phyloP scores from a whole-genome alignment of 2,329 filamentous ascomycete species.

The Plenodomus tracheiphilus region DNA sequence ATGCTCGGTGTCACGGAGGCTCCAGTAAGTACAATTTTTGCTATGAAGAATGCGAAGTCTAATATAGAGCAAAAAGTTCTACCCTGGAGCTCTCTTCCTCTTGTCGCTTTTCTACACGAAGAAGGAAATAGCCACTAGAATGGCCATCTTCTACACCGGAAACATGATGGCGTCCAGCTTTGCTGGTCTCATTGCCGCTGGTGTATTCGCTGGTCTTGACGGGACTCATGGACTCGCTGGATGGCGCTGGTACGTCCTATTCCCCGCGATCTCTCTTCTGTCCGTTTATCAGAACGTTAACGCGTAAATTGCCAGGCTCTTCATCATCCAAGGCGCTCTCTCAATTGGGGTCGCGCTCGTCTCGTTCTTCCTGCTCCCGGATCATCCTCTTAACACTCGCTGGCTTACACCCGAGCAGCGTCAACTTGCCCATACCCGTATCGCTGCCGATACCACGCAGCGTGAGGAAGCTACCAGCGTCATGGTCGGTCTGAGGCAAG shows the following conservation, averaged over 20 bases:
- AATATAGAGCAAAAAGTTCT: constrained; percentile 42
- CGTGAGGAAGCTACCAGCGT: constrained; percentile 1
- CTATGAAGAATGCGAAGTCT: not conserved
- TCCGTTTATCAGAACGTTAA: not conserved
- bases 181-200: constrained; percentile 46
- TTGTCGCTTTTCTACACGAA: constrained; percentile 68
- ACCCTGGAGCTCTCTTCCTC: constrained; percentile 64
- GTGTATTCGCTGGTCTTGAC: constrained; percentile 29
- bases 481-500: constrained; percentile 41
- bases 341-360: constrained; percentile 1
- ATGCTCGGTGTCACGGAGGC: constrained; percentile 36
- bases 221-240: constrained; percentile 26
- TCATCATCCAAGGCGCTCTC: constrained; percentile 29
- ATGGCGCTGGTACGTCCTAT: constrained; percentile 29
- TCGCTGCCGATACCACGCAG: constrained; percentile 49
- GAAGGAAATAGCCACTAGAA: constrained; percentile 43
- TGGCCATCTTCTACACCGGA: constrained; percentile 42
- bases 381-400: constrained; percentile 40
- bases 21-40: constrained; percentile 15
- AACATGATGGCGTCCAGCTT: constrained; percentile 46
- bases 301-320: constrained; percentile 4
- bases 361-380: constrained; percentile 40
- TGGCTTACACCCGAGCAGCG: constrained; percentile 53
- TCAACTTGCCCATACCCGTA: constrained; percentile 36
- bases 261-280: not conserved